Percentiles rank a stretch among this genome's conserved stretches.
These are phyloP conservation scores for Colletotrichum sojae DNA, from an alignment of 2,329 filamentous ascomycete species.

Conservation along the genomic window DNA sequence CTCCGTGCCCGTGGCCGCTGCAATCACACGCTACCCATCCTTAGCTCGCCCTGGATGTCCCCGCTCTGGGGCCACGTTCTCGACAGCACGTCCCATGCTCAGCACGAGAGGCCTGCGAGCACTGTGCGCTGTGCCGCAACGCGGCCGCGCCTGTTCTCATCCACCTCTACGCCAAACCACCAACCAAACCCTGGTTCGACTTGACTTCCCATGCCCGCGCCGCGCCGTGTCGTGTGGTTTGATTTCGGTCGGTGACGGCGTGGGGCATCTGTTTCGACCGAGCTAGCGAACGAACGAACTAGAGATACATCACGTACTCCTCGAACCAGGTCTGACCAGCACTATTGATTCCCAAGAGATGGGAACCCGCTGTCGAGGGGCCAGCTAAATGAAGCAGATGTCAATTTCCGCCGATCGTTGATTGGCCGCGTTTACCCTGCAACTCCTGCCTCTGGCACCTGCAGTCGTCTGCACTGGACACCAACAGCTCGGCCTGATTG, in stretches of 20 bases:
- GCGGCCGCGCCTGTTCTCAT: constrained; percentile 30
- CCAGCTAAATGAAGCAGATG: constrained; percentile 18
- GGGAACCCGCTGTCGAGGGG: constrained; percentile 27
- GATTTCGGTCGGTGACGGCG: constrained; percentile 38
- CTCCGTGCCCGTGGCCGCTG: constrained; percentile 32
- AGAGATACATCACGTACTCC: constrained; percentile 18
- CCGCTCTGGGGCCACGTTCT: constrained; percentile 40
- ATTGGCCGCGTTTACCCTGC: constrained; percentile 30
- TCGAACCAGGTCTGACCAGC: constrained; percentile 36
- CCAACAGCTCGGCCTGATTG: constrained; percentile 8
- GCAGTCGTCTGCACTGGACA: constrained; percentile 22
- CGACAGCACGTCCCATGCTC: constrained; percentile 39
- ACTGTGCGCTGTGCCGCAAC: constrained; percentile 39
- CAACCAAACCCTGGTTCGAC: constrained; percentile 33
- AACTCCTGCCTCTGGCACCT: constrained; percentile 9
- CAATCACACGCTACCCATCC: constrained; percentile 39
- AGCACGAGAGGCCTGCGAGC: constrained; percentile 28
- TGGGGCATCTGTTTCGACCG: constrained; percentile 33
- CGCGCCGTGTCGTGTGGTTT: constrained; percentile 38
- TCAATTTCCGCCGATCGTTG: constrained; percentile 41
- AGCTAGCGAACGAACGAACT: constrained; percentile 34
- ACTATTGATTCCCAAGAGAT: constrained; percentile 38
- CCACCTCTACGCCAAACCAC: constrained; percentile 21
- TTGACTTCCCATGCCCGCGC: constrained; percentile 23
- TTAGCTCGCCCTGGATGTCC: constrained; percentile 27